These are phyloP conservation scores for Phialophora expanda DNA, from an alignment of 2,329 filamentous ascomycete species.

Conservation along the genomic window DNA sequence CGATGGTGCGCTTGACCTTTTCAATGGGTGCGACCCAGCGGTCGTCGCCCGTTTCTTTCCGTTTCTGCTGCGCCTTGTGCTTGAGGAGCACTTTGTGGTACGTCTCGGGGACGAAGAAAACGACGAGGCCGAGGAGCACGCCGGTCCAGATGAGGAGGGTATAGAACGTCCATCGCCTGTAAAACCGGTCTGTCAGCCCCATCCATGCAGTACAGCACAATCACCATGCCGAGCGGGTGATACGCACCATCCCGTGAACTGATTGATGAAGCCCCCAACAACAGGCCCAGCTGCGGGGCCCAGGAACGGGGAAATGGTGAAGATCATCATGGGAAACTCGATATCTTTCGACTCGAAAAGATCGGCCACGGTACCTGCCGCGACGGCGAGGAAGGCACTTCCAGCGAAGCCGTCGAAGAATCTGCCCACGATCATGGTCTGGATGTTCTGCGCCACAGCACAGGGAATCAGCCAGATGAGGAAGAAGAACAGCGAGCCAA, in stretches of 20 bases:
- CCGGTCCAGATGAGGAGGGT: slow-evolving; percentile 80
- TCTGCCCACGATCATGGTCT: slow-evolving; percentile 77
- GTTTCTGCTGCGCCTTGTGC: slow-evolving; percentile 77
- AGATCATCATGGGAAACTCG: slow-evolving; percentile 77
- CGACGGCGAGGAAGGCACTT: slow-evolving; percentile 70
- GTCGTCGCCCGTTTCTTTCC: slow-evolving; percentile 72
- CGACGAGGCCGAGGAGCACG: slow-evolving; percentile 66
- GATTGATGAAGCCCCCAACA: slow-evolving; percentile 65
- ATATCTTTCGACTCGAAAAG: slow-evolving; percentile 68
- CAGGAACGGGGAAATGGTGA: slow-evolving; percentile 67
- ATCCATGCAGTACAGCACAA: slow-evolving; percentile 6
- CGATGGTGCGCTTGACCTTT: slow-evolving; percentile 70
- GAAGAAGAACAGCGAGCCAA: slow-evolving; percentile 74
- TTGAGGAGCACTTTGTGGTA: slow-evolving; percentile 74
- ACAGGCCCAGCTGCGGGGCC: slow-evolving; percentile 50
- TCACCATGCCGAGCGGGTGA: not conserved
- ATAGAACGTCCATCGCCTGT: slow-evolving; percentile 79
- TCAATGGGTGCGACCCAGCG: slow-evolving; percentile 78
- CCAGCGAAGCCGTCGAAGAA: slow-evolving; percentile 65
- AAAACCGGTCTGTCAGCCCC: not conserved
- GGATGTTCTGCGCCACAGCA: slow-evolving; percentile 79
- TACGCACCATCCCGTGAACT: slow-evolving; percentile 59
- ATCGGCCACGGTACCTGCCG: slow-evolving; percentile 75
- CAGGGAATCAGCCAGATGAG: slow-evolving; percentile 80
- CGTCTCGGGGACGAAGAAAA: slow-evolving; percentile 82